These are phyloP conservation scores for Aspergillus fumigatus DNA, from an alignment of 2,329 filamentous ascomycete genomes.

Conservation along the genomic window DNA sequence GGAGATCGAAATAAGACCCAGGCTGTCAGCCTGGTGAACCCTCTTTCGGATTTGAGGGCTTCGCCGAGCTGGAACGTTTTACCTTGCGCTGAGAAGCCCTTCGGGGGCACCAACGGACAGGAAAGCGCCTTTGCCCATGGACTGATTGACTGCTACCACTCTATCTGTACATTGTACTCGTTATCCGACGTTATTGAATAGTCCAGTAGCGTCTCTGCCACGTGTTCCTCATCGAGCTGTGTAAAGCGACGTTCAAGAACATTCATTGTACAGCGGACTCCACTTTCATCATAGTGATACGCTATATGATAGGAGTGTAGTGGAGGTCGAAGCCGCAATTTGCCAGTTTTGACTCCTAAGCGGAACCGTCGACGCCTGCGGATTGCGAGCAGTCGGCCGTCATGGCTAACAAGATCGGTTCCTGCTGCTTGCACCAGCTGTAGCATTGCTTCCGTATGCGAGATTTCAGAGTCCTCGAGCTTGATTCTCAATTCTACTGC, in stretches of 20 bases:
- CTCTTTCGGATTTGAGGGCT: background rate
- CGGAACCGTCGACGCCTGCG: background rate
- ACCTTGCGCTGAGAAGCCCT: background rate
- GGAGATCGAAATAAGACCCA: background rate
- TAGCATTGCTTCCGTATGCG: background rate
- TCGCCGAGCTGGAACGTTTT: background rate
- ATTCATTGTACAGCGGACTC: no score
- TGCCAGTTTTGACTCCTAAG: background rate
- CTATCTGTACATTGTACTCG: no score
- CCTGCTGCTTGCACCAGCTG: background rate
- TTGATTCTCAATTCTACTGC: background rate
- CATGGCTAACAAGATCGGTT: background rate
- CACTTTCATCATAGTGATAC: no score
- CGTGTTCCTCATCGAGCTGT: background rate
- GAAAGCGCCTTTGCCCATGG: background rate
- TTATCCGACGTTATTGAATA: no score
- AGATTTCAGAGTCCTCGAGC: rapidly evolving
- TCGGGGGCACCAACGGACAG: background rate
- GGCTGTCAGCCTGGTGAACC: background rate
- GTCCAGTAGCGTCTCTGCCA: background rate
- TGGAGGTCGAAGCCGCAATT: background rate
- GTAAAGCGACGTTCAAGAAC: background rate
- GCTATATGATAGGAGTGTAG: background rate
- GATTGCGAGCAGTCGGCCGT: background rate
- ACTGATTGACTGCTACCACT: background rate